These are phyloP conservation scores for Chlamydomonas reinhardtii DNA, from an alignment of 163 green algal genomes.

Conservation along the genomic window DNA sequence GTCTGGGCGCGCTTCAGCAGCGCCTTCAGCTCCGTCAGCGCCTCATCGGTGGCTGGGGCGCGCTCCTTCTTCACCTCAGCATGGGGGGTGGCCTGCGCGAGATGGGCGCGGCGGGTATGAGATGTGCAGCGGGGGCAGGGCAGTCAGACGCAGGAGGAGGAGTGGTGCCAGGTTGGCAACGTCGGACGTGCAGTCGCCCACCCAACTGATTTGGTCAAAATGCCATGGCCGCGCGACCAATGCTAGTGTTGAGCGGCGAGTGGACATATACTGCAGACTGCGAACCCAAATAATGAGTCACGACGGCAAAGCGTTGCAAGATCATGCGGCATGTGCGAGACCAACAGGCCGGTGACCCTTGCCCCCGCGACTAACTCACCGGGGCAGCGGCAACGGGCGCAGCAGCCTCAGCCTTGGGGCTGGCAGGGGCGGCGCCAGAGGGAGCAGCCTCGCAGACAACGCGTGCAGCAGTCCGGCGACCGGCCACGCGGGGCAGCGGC, in stretches of 20 bases:
- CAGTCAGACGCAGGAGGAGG: neutral
- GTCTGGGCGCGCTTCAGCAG: conserved; percentile 34
- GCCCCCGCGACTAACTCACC: neutral
- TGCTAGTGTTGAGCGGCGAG: no score
- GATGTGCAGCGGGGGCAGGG: no score
- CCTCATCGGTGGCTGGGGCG: conserved; percentile 45
- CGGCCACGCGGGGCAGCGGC: neutral
- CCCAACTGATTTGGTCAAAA: no score
- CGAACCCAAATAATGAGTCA: neutral
- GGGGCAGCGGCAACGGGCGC: no score
- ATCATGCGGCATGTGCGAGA: neutral
- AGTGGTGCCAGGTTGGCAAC: no score
- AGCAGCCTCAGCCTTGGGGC: neutral
- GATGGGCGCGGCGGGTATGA: neutral
- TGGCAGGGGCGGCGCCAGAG: neutral
- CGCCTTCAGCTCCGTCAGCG: conserved; percentile 40
- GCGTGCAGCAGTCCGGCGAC: neutral
- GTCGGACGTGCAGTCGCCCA: no score
- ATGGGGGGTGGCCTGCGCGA: neutral
- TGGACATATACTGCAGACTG: no score
- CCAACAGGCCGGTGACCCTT: neutral
- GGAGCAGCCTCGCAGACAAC: conserved; percentile 24
- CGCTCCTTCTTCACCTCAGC: conserved; percentile 47
- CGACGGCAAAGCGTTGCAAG: neutral
- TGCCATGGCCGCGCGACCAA: no score